phyloP scores from a whole-genome alignment of 2,329 filamentous ascomycete species.

The Colletotrichum sp. region DNA sequence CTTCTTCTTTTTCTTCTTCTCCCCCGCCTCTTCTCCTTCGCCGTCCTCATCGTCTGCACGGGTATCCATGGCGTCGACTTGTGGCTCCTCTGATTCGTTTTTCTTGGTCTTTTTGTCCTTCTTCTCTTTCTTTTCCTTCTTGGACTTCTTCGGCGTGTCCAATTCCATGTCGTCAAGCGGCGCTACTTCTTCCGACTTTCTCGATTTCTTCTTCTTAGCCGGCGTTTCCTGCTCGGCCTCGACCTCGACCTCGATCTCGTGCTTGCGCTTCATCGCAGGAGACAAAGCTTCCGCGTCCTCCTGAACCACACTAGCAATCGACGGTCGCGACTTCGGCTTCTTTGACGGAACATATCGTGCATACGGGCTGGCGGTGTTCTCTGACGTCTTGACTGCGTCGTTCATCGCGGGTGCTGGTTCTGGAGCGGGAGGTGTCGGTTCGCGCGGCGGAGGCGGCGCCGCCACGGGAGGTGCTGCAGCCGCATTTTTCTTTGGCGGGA shows the following conservation, averaged over 20 bases:
- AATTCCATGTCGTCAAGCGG: slow-evolving; percentile 24
- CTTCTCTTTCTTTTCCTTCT: slow-evolving; percentile 40
- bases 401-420: slow-evolving; percentile 7
- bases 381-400: not conserved
- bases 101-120: slow-evolving; percentile 32
- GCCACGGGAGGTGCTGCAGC: not conserved
- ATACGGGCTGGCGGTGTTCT: slow-evolving; percentile 2
- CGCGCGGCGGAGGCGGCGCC: not conserved
- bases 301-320: not conserved
- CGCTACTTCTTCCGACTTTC: slow-evolving; percentile 23
- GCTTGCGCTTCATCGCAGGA: slow-evolving; percentile 37
- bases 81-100: slow-evolving; percentile 17
- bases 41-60: not conserved
- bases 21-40: not conserved
- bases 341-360: slow-evolving; percentile 19
- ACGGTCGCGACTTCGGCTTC: slow-evolving; percentile 19
- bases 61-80: not conserved
- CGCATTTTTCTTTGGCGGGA: slow-evolving; percentile 37
- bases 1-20: slow-evolving; percentile 24
- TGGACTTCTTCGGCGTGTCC: slow-evolving; percentile 21
- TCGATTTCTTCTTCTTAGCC: slow-evolving; percentile 39
- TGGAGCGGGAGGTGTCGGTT: not conserved
- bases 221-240: slow-evolving; percentile 29
- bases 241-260: slow-evolving; percentile 34
- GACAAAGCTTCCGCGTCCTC: not conserved